A percentile compares a stretch with the other conserved stretches of the same genome.
phyloP scores from a whole-genome alignment of 352 stramenopile species.

The Thalassiosira hispida region DNA sequence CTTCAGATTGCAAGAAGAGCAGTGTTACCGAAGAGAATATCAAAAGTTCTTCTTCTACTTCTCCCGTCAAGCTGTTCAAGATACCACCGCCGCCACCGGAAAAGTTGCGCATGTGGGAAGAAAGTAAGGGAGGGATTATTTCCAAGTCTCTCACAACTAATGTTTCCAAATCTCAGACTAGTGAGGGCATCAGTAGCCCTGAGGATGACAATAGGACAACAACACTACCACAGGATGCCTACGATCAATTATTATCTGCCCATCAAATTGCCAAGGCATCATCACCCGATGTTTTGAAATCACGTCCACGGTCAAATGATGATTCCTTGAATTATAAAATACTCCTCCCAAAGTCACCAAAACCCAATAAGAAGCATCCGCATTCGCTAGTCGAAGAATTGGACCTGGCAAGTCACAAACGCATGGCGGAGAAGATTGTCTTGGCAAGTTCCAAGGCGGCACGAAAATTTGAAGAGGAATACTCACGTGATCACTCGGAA shows the following conservation, averaged over 20 bases:
- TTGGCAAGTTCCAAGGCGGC: slow-evolving; percentile 72
- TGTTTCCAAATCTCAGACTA: too few relatives aligned
- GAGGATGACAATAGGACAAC: neutral
- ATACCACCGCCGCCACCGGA: slow-evolving; percentile 50
- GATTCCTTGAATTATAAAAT: slow-evolving; percentile 47
- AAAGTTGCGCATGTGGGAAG: slow-evolving; percentile 46
- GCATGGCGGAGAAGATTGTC: slow-evolving; percentile 76
- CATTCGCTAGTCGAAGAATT: slow-evolving; percentile 53
- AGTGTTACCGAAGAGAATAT: neutral
- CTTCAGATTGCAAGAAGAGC: neutral
- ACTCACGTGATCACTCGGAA: slow-evolving; percentile 19
- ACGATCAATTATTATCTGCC: neutral
- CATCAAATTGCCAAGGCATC: neutral
- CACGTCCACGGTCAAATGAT: neutral
- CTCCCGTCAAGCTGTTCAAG: slow-evolving; percentile 35
- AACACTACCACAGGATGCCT: neutral
- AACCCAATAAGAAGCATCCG: slow-evolving; percentile 35
- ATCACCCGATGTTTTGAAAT: neutral
- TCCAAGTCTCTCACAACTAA: neutral
- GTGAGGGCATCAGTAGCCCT: neutral
- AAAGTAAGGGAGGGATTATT: slow-evolving; percentile 19
- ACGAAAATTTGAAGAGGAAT: slow-evolving; percentile 66
- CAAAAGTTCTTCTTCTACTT: neutral
- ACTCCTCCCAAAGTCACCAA: slow-evolving; percentile 47
- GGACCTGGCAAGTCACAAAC: slow-evolving; percentile 49